Evolutionary conservation across 495 filamentous ascomycete genomes (phyloP).

Genomic region (Barbatosphaeria neglecta): DNA sequence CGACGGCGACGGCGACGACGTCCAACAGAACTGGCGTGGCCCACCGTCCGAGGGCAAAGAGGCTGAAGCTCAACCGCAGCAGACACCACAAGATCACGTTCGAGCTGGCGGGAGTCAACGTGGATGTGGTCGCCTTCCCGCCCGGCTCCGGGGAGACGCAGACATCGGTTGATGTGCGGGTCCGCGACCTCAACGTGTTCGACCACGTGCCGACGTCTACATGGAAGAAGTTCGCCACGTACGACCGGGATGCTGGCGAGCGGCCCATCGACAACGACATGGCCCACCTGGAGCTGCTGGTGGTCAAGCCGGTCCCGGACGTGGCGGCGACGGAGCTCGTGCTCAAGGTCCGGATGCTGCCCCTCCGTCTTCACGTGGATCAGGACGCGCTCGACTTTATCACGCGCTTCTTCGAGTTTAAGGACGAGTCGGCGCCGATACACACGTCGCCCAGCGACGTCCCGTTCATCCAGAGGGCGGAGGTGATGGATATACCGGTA

Average conservation of each 20-base stretch:
- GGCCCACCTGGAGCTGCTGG: conserved; percentile 80
- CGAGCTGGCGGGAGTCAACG: conserved; percentile 75
- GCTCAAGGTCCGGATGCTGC: conserved; percentile 71
- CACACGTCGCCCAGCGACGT: conserved; percentile 51
- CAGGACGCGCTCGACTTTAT: conserved; percentile 98
- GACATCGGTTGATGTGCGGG: conserved; percentile 71
- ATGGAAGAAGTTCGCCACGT: conserved; percentile 96
- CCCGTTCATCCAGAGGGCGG: conserved; percentile 82
- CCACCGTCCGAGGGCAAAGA: conserved; percentile 38
- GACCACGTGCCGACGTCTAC: conserved; percentile 93
- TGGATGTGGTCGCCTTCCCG: conserved; percentile 76
- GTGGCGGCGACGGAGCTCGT: conserved; percentile 86
- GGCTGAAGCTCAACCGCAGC: conserved; percentile 68
- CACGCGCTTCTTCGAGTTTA: conserved; percentile 94
- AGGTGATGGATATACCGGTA: conserved; percentile 71
- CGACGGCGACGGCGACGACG: conserved; percentile 50
- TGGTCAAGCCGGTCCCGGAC: conserved; percentile 71
- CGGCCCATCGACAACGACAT: conserved; percentile 77
- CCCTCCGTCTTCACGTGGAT: conserved; percentile 87
- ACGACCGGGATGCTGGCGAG: conserved; percentile 75
- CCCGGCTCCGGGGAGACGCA: conserved; percentile 67
- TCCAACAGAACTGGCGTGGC: conserved; percentile 38
- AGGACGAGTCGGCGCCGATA: conserved; percentile 55
- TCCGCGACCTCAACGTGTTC: conserved; percentile 78
- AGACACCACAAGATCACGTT: conserved; percentile 92